Conservation (phyloP, 306 rosid genomes). For the Dryas octopetala region DNA sequence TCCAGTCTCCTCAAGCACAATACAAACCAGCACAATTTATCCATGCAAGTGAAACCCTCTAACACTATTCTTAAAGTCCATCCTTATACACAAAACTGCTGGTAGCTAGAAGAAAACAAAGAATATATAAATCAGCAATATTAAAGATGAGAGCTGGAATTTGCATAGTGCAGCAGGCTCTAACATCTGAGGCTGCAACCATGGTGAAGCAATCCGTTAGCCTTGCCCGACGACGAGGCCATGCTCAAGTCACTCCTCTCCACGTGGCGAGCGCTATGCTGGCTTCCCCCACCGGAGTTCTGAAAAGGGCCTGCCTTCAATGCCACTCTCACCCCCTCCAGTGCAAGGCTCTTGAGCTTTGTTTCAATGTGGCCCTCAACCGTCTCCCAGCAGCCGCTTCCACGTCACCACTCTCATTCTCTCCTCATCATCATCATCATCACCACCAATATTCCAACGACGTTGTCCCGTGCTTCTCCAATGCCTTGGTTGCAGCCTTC, state of each 20-base stretch:
- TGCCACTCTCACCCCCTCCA: slow-evolving; percentile 92
- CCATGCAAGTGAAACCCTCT: too few relatives aligned
- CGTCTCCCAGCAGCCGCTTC: slow-evolving; percentile 50
- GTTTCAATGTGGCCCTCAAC: slow-evolving; percentile 88
- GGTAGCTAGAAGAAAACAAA: too few relatives aligned
- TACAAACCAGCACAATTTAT: neutral
- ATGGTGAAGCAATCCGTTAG: slow-evolving; percentile 73
- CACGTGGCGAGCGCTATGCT: slow-evolving; percentile 95
- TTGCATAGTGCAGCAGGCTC: slow-evolving; percentile 76
- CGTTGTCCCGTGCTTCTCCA: slow-evolving; percentile 61
- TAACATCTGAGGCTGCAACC: slow-evolving; percentile 59
- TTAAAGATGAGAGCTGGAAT: slow-evolving; percentile 68
- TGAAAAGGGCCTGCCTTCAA: slow-evolving; percentile 76
- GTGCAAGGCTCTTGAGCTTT: slow-evolving; percentile 89
- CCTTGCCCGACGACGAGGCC: slow-evolving; percentile 78
- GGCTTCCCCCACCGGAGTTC: slow-evolving; percentile 61
- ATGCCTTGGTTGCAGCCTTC: slow-evolving; percentile 87
- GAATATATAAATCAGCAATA: too few relatives aligned
- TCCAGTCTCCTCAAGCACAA: too few relatives aligned
- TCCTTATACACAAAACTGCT: too few relatives aligned
- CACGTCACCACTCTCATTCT: too few relatives aligned
- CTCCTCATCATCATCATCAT: slow-evolving; percentile 12
- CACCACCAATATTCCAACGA: slow-evolving; percentile 31
- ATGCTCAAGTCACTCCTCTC: slow-evolving; percentile 93
- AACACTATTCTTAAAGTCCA: too few relatives aligned